phyloP scores from a whole-genome alignment of 2,329 filamentous ascomycete genomes.

The Stemphylium beticola region DNA sequence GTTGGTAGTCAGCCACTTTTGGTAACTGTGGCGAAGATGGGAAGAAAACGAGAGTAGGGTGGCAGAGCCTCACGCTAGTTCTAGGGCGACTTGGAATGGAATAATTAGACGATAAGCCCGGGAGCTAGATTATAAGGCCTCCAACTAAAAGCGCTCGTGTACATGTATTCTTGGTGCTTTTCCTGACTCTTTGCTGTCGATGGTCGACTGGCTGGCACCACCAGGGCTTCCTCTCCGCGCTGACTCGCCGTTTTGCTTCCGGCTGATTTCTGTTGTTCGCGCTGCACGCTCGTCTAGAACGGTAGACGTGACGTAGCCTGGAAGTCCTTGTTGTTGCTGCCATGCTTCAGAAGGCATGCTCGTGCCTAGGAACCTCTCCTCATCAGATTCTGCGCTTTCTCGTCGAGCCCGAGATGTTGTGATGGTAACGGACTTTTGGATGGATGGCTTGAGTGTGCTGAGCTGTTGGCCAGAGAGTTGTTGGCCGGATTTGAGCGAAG shows the following conservation, averaged over 20 bases:
- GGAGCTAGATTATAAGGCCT: background rate
- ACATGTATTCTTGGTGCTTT: constrained; percentile 1
- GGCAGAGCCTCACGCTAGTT: too few relatives aligned
- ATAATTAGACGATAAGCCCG: too few relatives aligned
- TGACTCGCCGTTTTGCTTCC: background rate
- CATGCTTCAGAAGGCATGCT: constrained; percentile 15
- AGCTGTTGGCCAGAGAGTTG: constrained; percentile 16
- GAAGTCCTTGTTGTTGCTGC: constrained; percentile 20
- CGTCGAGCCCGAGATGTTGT: constrained; percentile 31
- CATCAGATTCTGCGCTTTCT: constrained; percentile 27
- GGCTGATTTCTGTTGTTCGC: constrained; percentile 6
- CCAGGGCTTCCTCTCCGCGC: constrained; percentile 19
- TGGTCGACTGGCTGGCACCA: constrained; percentile 16
- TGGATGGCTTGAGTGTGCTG: constrained; percentile 25
- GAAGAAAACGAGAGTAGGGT: too few relatives aligned
- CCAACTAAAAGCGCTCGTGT: constrained; percentile 8
- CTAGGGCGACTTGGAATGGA: too few relatives aligned
- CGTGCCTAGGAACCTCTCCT: constrained; percentile 26
- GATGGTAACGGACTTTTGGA: constrained; percentile 24
- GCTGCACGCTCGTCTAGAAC: constrained; percentile 19
- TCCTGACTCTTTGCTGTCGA: constrained; percentile 15
- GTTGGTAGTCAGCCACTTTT: too few relatives aligned
- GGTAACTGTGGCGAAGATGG: too few relatives aligned
- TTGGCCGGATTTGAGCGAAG: constrained; percentile 11
- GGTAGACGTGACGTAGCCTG: constrained; percentile 25